A percentile compares a stretch with the other conserved stretches of the same genome.
These are phyloP conservation scores for Lipomyces anomalus DNA, from an alignment of 805 yeast species.

Conservation along the genomic window DNA sequence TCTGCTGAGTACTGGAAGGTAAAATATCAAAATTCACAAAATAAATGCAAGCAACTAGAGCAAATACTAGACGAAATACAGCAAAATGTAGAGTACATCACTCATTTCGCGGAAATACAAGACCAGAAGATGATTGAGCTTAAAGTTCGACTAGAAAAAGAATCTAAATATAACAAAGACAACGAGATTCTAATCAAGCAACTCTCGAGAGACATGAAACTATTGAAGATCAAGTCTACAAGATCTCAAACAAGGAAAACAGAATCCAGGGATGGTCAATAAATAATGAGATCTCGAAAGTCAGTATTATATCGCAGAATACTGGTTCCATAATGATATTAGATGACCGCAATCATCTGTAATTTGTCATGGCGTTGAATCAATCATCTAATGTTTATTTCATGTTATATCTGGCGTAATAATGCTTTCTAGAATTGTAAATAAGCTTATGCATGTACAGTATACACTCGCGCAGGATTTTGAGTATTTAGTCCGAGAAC, in stretches of 20 bases:
- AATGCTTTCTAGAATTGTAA: too few relatives aligned
- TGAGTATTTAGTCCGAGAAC: too few relatives aligned
- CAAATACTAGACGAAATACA: conserved; percentile 8
- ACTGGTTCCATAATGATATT: too few relatives aligned
- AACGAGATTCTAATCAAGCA: conserved; percentile 1
- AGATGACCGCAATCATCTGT: too few relatives aligned
- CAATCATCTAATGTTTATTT: too few relatives aligned
- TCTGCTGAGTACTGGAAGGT: conserved; percentile 6
- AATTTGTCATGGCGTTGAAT: too few relatives aligned
- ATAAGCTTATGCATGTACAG: too few relatives aligned
- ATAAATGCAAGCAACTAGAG: conserved; percentile 4
- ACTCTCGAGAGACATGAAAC: conserved; percentile 8
- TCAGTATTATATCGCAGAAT: too few relatives aligned
- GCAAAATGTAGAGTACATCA: conserved; percentile 9
- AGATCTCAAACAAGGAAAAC: not conserved
- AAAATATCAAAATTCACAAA: conserved; percentile 7
- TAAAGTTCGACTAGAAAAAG: conserved; percentile 3
- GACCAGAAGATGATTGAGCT: conserved; percentile 5
- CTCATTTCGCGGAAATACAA: conserved; percentile 8
- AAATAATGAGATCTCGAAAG: too few relatives aligned
- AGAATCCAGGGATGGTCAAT: too few relatives aligned
- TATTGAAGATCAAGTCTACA: conserved; percentile 6
- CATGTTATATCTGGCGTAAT: too few relatives aligned
- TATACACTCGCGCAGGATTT: too few relatives aligned
- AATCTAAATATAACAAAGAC: conserved; percentile 5